A percentile compares a stretch with the other conserved stretches of the same genome.
Evolutionary conservation across 768 basidiomycete genomes (phyloP).

Genomic region (Panaeolus cyanescens): DNA sequence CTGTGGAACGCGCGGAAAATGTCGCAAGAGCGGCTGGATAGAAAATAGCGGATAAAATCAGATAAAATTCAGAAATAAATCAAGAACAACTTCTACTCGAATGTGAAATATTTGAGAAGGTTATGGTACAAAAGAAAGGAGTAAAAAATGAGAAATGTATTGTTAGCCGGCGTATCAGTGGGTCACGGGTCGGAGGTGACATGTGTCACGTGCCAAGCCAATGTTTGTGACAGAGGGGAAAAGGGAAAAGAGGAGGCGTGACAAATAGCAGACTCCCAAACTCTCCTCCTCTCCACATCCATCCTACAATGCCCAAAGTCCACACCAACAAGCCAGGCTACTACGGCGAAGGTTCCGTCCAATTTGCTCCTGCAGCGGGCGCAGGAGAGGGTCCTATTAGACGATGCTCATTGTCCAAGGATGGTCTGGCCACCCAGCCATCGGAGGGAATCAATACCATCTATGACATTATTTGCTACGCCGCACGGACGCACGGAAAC

Average conservation of each 20-base stretch:
- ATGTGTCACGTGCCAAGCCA: background rate
- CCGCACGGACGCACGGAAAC: constrained; percentile 71
- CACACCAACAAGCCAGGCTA: constrained; percentile 42
- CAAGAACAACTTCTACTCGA: background rate
- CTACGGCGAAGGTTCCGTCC: constrained; percentile 67
- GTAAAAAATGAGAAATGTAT: background rate
- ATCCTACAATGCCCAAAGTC: constrained; percentile 29
- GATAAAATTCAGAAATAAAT: background rate
- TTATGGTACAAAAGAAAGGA: background rate
- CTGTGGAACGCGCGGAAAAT: background rate
- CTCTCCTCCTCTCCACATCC: background rate
- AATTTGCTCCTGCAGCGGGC: constrained; percentile 42
- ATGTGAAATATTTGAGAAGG: no score
- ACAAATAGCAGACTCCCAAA: background rate
- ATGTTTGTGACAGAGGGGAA: background rate
- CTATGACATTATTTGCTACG: constrained; percentile 75
- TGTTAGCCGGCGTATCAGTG: background rate
- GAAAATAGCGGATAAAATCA: no score
- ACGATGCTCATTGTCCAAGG: constrained; percentile 54
- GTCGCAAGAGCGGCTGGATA: background rate
- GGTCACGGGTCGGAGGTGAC: background rate
- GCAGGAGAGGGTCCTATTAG: constrained; percentile 60
- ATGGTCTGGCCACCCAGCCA: constrained; percentile 63
- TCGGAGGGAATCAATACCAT: constrained; percentile 80
- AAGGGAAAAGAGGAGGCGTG: background rate